Base-by-base conservation (phyloP, 495 filamentous ascomycete genomes). In the Xylaria telfairii region DNA sequence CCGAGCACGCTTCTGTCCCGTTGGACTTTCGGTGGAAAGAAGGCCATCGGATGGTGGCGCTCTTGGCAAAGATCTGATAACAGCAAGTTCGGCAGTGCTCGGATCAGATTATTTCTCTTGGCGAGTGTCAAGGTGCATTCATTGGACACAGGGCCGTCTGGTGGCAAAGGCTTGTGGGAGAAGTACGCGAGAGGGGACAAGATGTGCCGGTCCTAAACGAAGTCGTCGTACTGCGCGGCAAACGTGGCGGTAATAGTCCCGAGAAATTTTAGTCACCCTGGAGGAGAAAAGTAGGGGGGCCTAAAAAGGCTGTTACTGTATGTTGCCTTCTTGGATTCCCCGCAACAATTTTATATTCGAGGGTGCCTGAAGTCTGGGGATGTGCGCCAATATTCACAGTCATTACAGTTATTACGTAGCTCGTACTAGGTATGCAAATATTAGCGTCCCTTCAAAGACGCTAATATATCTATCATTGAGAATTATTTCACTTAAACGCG, bases 21-120 rank as follows among this genome's bases (percentile, higher is more conserved):
- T 21, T 12, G 17, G 5, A 6, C 30, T n/a, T 59, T 19, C 15
- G 6, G 19, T 7, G 10, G 28, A 59, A 12, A n/a, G 6, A 24
- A n/a, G 15, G 17, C n/a, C 56, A n/a, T 21, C 19, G 19, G 8
- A 28, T 57, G 30, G 24, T 59, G 8, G 32, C 7, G 32, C 56
- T 13, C 37, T 61, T 61, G 59, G 59, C 59, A 6, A 61, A 5
- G 12, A 61, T 61, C 37, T 61, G 37, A 41, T 61, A 26, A 61
- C 10, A 42, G 30, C 32, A 37, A 2, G 2, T 64, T 46, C 30
- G 28, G 62, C 62, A 65, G 62, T 49, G 17, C 19, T 49, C 44
- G 62, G 62, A 65, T 65, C 44, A 65, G 62, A 65, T 65, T 49
- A 65, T 65, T 65, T 37, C 0, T 32, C 62, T 65, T 65, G 62